phyloP scores from a whole-genome alignment of 2,329 filamentous ascomycete species.

The Colletotrichum camelliae region DNA sequence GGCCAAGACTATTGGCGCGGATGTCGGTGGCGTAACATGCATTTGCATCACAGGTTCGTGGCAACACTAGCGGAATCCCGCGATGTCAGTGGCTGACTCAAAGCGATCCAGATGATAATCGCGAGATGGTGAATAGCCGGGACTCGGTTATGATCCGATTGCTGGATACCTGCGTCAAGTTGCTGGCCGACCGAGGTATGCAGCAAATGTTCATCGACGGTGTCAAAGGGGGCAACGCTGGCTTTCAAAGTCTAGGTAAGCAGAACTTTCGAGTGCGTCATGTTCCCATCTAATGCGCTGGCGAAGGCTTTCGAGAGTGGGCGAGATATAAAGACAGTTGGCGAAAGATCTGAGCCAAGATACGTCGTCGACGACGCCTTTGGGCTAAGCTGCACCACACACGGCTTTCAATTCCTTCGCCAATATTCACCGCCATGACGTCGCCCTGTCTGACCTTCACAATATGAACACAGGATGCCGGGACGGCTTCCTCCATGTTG shows the following conservation, averaged over 20 bases:
- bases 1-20: slow-evolving; percentile 53
- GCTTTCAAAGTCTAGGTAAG: slow-evolving; percentile 59
- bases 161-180: slow-evolving; percentile 56
- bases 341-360: slow-evolving; percentile 27
- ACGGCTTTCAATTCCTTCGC: not conserved
- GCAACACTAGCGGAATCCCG: not conserved
- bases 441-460: not conserved
- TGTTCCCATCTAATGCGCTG: not conserved
- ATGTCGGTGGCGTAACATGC: slow-evolving; percentile 65
- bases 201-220: slow-evolving; percentile 60
- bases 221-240: slow-evolving; percentile 54
- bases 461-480: not conserved
- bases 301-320: slow-evolving; percentile 62
- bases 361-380: not conserved
- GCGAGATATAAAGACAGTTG: slow-evolving; percentile 62
- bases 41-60: slow-evolving; percentile 62
- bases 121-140: slow-evolving; percentile 46
- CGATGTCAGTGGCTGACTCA: not conserved
- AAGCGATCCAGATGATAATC: slow-evolving; percentile 44
- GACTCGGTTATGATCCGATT: slow-evolving; percentile 59
- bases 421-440: not conserved
- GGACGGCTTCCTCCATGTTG: not conserved
- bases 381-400: not conserved
- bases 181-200: slow-evolving; percentile 55
- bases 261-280: not conserved